Evolutionary conservation across 768 basidiomycete species (phyloP), one percentile per base, ranked within the genome.

Genomic region (Gautieria morchelliformis): DNA sequence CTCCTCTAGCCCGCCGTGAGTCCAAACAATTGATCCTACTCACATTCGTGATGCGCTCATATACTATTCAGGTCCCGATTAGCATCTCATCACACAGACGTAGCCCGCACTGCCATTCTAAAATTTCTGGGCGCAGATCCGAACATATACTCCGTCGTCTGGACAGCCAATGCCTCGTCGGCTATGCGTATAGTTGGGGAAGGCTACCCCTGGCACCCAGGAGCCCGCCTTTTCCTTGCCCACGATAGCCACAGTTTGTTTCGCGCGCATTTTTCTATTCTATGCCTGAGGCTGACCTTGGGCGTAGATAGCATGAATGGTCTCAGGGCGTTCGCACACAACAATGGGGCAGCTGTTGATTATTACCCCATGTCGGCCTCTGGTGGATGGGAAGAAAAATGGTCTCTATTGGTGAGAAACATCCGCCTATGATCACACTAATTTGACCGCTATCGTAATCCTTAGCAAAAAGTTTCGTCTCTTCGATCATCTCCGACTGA

Each of bases 161-260:
- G 91, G 69, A 91, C 89, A 4, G 71, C 85, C 10, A 92, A 92
- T 65, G 85, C 89, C 8, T 84, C 84, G 8, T 85, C 76, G 5
- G 88, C 89, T 0, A 74, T 93, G 63, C 91, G 90, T 64, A 76
- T 93, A 33, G 78, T 92, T 41, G 90, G 89, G 35, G 89, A 93
- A 68, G 75, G 87, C 0, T 93, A 83, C 63, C 87, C 85, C 0
- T 92, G 90, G 64, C 68, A 66, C 4, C 71, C 71, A 40, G 77
- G 74, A n/a, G 79, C 82, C 52, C 69, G 68, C 47, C 84, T 82
- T 64, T 77, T 92, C 51, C 80, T 92, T 56, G 79, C 85, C 19
- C 75, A 78, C 15, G 89, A 93, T 69, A 85, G 87, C 7, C 90
- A 93, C 67, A 57, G 56, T 57, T 33, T 33, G 27, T 35, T 46